Percentiles rank a stretch among this genome's conserved stretches.
These are phyloP conservation scores for Phaseolus lunatus DNA, from an alignment of 306 rosid genomes.

Conservation along the genomic window DNA sequence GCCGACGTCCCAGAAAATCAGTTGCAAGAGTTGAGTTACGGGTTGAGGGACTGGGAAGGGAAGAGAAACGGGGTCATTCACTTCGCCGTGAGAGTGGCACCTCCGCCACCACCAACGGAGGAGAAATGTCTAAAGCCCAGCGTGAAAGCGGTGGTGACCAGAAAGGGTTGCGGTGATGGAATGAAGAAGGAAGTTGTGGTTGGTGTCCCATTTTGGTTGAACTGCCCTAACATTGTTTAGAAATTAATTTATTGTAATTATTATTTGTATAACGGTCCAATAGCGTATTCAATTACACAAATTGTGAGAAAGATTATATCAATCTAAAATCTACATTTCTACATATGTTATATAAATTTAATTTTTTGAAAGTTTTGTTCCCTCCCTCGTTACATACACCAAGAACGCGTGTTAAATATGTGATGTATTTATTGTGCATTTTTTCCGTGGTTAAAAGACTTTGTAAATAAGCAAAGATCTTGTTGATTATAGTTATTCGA, in stretches of 20 bases:
- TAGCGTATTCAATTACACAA: no score
- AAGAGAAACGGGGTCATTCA: constrained; percentile 63
- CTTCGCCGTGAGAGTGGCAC: constrained; percentile 54
- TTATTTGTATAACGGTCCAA: not conserved
- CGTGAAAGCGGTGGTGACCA: not conserved
- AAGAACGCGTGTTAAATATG: no score
- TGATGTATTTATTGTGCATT: no score
- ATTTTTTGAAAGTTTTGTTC: no score
- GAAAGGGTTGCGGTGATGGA: not conserved
- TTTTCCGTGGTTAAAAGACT: not conserved
- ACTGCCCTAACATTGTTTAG: constrained; percentile 17
- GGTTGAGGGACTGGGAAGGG: constrained; percentile 62
- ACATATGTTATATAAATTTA: no score
- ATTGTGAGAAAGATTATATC: not conserved
- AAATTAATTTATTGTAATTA: not conserved
- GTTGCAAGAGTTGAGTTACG: constrained; percentile 58
- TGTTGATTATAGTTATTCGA: not conserved
- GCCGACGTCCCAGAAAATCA: constrained; percentile 36
- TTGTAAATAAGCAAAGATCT: no score
- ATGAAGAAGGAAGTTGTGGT: not conserved
- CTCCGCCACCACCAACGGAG: not conserved
- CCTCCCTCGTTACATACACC: no score
- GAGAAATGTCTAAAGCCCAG: not conserved
- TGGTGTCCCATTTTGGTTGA: constrained; percentile 44
- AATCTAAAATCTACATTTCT: no score